phyloP scores from a whole-genome alignment of 345 rosid genomes.

The Orychophragmus violaceus region DNA sequence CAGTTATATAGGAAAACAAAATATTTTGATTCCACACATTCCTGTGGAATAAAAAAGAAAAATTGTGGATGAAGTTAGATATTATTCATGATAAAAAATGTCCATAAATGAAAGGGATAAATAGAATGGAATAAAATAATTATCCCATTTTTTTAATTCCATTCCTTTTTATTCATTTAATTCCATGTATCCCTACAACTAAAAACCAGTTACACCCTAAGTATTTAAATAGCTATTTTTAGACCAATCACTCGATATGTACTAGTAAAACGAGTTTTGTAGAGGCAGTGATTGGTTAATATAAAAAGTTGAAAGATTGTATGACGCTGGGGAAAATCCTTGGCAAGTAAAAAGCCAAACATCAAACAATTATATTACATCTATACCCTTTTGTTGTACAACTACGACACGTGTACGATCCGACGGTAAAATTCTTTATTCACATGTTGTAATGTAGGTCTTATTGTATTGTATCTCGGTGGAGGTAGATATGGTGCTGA shows the following conservation, averaged over 20 bases:
- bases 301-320: slow-evolving; percentile 22
- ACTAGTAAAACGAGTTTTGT: not conserved
- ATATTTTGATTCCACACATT: too few species aligned
- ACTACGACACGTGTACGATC: slow-evolving; percentile 22
- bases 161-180: too few species aligned
- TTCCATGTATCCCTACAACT: too few species aligned
- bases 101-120: too few species aligned
- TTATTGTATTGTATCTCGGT: slow-evolving; percentile 16
- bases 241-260: not conserved
- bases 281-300: slow-evolving; percentile 19
- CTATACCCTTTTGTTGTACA: not conserved
- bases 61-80: too few species aligned
- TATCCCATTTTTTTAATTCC: too few species aligned
- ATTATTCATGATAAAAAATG: too few species aligned
- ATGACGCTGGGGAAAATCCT: not conserved
- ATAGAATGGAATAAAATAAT: too few species aligned
- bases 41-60: too few species aligned
- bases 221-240: not conserved
- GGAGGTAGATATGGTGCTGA: slow-evolving; percentile 24
- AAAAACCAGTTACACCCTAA: too few species aligned
- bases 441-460: slow-evolving; percentile 5
- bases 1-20: too few species aligned
- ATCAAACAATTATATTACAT: slow-evolving; percentile 9
- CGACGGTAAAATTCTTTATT: not conserved
- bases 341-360: not conserved